Evolutionary conservation across 1,284 basidiomycete species (phyloP).

Genomic region (Caloboletus inedulis): DNA sequence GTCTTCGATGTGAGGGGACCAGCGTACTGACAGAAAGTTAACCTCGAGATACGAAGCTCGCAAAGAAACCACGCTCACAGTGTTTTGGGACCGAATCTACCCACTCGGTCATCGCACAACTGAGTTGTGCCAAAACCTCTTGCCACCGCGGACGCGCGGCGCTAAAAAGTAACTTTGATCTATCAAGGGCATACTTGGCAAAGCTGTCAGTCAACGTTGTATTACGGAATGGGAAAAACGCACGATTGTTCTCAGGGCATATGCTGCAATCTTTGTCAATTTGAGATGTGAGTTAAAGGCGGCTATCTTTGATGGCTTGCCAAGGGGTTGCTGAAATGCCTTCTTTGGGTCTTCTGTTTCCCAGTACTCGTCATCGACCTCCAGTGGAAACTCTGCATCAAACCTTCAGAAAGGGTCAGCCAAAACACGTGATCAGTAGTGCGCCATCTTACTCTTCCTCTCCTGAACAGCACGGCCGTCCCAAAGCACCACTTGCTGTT

Average conservation of each 20-base stretch:
- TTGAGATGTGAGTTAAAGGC: slow-evolving; percentile 69
- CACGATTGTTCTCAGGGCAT: slow-evolving; percentile 69
- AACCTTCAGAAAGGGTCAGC: slow-evolving; percentile 45
- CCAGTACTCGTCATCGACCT: slow-evolving; percentile 88
- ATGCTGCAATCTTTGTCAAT: slow-evolving; percentile 70
- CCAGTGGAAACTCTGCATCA: slow-evolving; percentile 75
- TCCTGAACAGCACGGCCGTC: slow-evolving; percentile 65
- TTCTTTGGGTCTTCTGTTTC: slow-evolving; percentile 46
- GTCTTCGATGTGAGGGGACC: slow-evolving; percentile 60
- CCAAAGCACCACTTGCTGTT: slow-evolving; percentile 61
- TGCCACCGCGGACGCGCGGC: slow-evolving; percentile 53
- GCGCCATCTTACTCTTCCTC: slow-evolving; percentile 75
- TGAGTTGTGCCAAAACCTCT: slow-evolving; percentile 68
- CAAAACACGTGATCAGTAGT: neutral
- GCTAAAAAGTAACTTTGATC: slow-evolving; percentile 51
- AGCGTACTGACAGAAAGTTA: slow-evolving; percentile 48
- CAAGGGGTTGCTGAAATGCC: slow-evolving; percentile 62
- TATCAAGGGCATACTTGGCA: slow-evolving; percentile 71
- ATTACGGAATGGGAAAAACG: slow-evolving; percentile 12
- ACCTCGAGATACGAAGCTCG: neutral
- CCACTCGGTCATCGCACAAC: slow-evolving; percentile 72
- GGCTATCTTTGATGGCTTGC: slow-evolving; percentile 55
- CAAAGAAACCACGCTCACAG: slow-evolving; percentile 42
- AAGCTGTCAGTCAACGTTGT: slow-evolving; percentile 7
- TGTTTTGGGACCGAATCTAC: slow-evolving; percentile 65